phyloP scores from a whole-genome alignment of 2,329 filamentous ascomycete species.

The Aureobasidium sp. region DNA sequence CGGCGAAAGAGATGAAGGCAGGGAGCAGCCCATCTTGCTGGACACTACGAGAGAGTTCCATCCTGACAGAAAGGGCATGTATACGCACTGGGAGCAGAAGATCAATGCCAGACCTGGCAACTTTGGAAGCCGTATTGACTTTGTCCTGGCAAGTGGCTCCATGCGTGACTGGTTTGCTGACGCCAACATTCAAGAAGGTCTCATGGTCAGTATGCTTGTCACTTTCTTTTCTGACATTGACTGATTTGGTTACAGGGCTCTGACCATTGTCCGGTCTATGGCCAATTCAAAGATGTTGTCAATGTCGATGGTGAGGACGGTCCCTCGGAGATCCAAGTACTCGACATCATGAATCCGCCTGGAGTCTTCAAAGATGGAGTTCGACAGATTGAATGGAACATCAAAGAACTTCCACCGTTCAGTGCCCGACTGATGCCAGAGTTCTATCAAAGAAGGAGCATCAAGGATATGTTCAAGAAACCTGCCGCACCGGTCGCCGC shows the following conservation, averaged over 20 bases:
- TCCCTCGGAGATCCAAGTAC: constrained; percentile 43
- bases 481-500: neutral
- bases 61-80: constrained; percentile 78
- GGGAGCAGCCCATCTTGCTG: constrained; percentile 66
- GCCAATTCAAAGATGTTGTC: constrained; percentile 60
- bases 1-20: constrained; percentile 59
- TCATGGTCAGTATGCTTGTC: constrained; percentile 51
- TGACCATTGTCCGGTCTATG: constrained; percentile 93
- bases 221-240: neutral
- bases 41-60: constrained; percentile 81
- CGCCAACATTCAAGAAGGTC: constrained; percentile 83
- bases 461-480: constrained; percentile 87
- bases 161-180: constrained; percentile 75
- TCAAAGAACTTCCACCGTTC: constrained; percentile 60
- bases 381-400: constrained; percentile 58
- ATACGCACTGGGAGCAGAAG: constrained; percentile 93
- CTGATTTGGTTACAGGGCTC: constrained; percentile 53
- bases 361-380: constrained; percentile 64
- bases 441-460: constrained; percentile 75
- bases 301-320: constrained; percentile 35
- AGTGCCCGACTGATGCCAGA: constrained; percentile 83
- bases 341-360: constrained; percentile 70
- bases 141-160: constrained; percentile 72
- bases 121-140: constrained; percentile 88
- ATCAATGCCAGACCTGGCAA: constrained; percentile 95